phyloP scores from a whole-genome alignment of 768 basidiomycete genomes.

The Lactarius sp. region DNA sequence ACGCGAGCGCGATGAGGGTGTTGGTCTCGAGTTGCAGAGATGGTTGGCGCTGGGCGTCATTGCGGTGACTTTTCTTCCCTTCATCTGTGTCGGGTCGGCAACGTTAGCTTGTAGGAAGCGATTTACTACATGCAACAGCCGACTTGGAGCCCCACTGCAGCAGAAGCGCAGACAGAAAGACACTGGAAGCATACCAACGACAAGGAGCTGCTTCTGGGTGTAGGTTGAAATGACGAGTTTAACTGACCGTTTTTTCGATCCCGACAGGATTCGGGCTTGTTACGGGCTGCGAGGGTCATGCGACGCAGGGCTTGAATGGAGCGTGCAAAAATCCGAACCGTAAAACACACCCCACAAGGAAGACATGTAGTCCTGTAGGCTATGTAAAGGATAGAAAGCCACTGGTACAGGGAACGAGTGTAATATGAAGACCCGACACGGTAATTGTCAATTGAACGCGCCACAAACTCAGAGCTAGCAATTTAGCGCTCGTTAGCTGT shows the following conservation, averaged over 20 bases:
- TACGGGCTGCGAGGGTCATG: neutral
- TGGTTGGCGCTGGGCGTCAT: neutral
- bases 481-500: no score
- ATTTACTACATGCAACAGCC: neutral
- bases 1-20: conserved; percentile 27
- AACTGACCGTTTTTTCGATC: neutral
- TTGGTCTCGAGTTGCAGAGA: neutral
- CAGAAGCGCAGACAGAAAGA: neutral
- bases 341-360: neutral
- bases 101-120: conserved; percentile 32
- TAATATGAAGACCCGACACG: no score
- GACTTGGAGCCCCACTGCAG: no score
- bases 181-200: neutral
- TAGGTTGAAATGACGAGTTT: neutral
- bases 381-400: no score
- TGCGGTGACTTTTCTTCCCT: conserved; percentile 44
- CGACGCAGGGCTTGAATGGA: neutral
- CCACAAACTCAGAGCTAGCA: no score
- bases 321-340: neutral
- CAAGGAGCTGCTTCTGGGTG: neutral
- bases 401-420: no score
- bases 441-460: no score
- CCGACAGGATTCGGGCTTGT: neutral
- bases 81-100: conserved; percentile 68
- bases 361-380: no score